Base-by-base conservation (phyloP, 2,329 filamentous ascomycete genomes). In the Stagonosporopsis chrysanthemi region DNA sequence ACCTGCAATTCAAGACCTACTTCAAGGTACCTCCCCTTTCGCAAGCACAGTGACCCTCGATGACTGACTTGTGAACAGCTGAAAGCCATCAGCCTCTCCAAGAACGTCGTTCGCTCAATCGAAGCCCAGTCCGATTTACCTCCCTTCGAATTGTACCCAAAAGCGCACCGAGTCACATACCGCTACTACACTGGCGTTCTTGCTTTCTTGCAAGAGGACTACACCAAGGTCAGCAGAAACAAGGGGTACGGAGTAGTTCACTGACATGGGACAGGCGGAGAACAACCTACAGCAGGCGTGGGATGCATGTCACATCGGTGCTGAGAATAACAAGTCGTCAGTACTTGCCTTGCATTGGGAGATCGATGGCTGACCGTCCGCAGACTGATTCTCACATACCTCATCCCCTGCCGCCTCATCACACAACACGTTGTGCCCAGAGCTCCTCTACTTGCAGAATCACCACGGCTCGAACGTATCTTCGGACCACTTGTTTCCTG, bases 1-100 rank as follows among this genome's bases (percentile, higher is more conserved):
- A 97, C 73, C 84, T 99, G 7, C 83, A 97, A 14, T 99, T 99
- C 86, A 98, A 98, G 79, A 98, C 93, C 1, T 97, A 98, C 77
- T 99, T 99, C 82, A 96, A 91, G 78, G 83, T 83, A 75, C 14
- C 23, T 23, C 14, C 6, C 22, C 47, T 28, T 28, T 29, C 26
- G 12, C 39, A 35, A 4, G 12, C 19, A n/a, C 7, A 26, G 35
- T 39, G 24, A 29, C 29, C 2, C 14, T 28, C 33, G 15, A 31
- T 5, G 26, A n/a, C 61, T 66, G 31, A 66, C 19, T 1, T 15
- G 38, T 35, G 17, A 9, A 33, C 2, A 84, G 80, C 82, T 98
- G 62, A 97, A 96, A 78, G 91, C 90, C 31, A 89, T 96, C 55
- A 88, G 87, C n/a, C 82, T 98, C 19, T 96, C 89, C 17, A 92